Conservation (phyloP, 306 rosid species). For the Pterocarpus macrocarpus region DNA sequence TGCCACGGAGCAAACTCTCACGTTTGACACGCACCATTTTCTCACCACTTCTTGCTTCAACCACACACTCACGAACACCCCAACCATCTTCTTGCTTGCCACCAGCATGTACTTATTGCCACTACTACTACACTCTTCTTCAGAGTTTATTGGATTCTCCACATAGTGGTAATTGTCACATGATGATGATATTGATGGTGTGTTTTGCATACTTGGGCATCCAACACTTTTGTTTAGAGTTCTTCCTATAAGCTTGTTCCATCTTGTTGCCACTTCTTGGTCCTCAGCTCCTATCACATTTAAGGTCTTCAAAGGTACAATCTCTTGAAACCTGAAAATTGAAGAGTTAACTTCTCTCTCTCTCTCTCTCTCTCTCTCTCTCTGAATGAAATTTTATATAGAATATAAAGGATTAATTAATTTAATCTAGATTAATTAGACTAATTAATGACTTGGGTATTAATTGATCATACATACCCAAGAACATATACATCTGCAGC, state of each 20-base stretch:
- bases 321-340: conserved; percentile 83
- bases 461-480: conserved; percentile 67
- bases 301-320: conserved; percentile 82
- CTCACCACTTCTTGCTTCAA: conserved; percentile 64
- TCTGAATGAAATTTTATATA: not conserved
- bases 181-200: conserved; percentile 52
- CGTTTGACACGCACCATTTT: conserved; percentile 70
- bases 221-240: conserved; percentile 66
- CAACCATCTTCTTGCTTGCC: conserved; percentile 97
- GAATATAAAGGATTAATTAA: not conserved
- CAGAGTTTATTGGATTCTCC: conserved; percentile 29
- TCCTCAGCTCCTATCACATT: conserved; percentile 91
- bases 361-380: no score
- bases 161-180: conserved; percentile 48
- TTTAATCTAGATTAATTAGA: not conserved
- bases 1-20: conserved; percentile 85
- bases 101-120: conserved; percentile 61
- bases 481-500: conserved; percentile 91
- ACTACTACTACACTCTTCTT: not conserved
- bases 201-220: conserved; percentile 55
- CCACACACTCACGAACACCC: conserved; percentile 93
- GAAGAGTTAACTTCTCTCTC: not conserved
- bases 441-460: not conserved
- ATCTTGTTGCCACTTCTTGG: conserved; percentile 72
- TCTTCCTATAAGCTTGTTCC: conserved; percentile 83